A percentile compares a stretch with the other conserved stretches of the same genome.
Conservation (phyloP, 1,284 basidiomycete species). For the Melampsora americana region DNA sequence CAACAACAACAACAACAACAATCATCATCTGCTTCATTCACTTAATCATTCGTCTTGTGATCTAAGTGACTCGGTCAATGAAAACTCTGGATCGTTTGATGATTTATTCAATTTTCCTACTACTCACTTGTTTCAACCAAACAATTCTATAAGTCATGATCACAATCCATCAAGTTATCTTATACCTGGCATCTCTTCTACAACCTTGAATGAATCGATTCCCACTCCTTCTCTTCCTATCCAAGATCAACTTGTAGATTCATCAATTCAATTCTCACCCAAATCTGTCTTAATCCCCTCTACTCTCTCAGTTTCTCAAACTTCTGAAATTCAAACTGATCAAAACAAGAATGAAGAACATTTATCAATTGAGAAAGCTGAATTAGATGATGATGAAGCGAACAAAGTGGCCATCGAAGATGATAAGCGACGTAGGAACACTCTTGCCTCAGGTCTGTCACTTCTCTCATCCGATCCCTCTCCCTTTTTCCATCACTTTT, state of each 20-base stretch:
- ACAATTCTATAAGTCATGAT: background rate
- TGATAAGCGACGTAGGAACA: slow-evolving; percentile 42
- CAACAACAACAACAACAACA: slow-evolving; percentile 19
- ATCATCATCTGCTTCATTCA: background rate
- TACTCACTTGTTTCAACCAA: background rate
- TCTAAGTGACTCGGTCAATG: background rate
- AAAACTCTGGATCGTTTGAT: background rate
- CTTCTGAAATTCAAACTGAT: background rate
- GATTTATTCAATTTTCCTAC: slow-evolving; percentile 3
- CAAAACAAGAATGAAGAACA: background rate
- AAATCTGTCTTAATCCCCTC: background rate
- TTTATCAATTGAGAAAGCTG: background rate
- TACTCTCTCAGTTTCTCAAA: background rate
- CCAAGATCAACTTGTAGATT: background rate
- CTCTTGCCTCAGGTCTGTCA: slow-evolving; percentile 36
- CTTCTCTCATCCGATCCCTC: too few relatives aligned
- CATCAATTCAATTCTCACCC: background rate
- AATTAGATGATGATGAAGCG: slow-evolving; percentile 37
- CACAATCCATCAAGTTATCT: background rate
- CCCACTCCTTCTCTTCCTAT: background rate
- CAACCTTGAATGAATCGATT: background rate
- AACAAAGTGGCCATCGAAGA: slow-evolving; percentile 37
- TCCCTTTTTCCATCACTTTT: background rate
- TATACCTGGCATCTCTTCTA: background rate
- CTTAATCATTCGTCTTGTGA: background rate